A percentile compares a stretch with the other conserved stretches of the same genome.
Evolutionary conservation across 2,329 filamentous ascomycete species (phyloP).

Genomic region (Calonectria pseudoturangicola): DNA sequence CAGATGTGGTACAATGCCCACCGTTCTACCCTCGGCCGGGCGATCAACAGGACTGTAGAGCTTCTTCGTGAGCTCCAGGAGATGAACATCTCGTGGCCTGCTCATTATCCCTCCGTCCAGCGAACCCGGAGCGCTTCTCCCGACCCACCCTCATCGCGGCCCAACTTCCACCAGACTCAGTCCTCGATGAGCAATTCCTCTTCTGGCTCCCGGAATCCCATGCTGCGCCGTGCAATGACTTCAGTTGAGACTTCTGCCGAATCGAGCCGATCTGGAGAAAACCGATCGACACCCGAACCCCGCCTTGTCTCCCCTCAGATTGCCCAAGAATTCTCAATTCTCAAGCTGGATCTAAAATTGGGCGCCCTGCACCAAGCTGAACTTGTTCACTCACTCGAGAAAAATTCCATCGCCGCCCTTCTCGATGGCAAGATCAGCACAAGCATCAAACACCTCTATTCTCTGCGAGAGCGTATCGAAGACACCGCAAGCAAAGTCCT

Average conservation of each 20-base stretch:
- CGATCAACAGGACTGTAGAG: constrained; percentile 91
- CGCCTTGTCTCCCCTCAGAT: constrained; percentile 93
- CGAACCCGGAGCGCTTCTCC: constrained; percentile 69
- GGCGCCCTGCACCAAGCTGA: constrained; percentile 90
- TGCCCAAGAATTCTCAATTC: constrained; percentile 94
- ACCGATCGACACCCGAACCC: constrained; percentile 79
- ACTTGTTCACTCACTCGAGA: constrained; percentile 95
- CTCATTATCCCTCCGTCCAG: constrained; percentile 92
- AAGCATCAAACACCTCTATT: constrained; percentile 91
- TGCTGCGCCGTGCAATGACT: constrained; percentile 82
- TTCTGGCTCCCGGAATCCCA: constrained; percentile 65
- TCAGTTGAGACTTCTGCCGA: constrained; percentile 78
- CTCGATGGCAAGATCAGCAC: constrained; percentile 96
- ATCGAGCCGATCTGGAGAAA: constrained; percentile 82
- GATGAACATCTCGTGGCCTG: constrained; percentile 94
- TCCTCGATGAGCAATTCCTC: constrained; percentile 73
- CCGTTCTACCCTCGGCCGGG: constrained; percentile 87
- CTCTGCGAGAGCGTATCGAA: constrained; percentile 93
- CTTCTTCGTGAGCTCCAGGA: constrained; percentile 88
- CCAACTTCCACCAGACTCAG: constrained; percentile 78
- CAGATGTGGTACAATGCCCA: constrained; percentile 98
- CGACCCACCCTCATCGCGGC: constrained; percentile 72
- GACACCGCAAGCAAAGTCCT: constrained; percentile 98
- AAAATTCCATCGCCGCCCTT: constrained; percentile 90
- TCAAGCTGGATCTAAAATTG: constrained; percentile 96